Base-by-base conservation (phyloP, 2,329 filamentous ascomycete species). In the Hymenoscyphus linearis region DNA sequence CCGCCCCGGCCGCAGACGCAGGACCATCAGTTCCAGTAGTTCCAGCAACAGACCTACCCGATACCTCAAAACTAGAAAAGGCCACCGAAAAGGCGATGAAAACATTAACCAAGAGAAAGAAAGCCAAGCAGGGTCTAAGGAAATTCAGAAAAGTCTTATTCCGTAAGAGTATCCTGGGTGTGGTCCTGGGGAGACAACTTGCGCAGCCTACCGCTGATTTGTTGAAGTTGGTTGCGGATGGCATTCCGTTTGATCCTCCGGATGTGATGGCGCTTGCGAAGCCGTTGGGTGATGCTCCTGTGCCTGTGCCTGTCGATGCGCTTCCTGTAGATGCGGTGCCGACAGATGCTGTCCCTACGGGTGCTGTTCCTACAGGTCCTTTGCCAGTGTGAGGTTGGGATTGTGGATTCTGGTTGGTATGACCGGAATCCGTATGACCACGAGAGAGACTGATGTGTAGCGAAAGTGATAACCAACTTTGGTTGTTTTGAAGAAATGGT, bases 111-210 rank as follows among this genome's bases (percentile, higher is more conserved):
- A 22, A 47, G 16, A 34, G 34, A 37, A 47, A 59, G 60, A 58
- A 50, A 44, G 10, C 44, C 37, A 9, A 37, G 59, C 47, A 59
- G 16, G 54, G 26, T 4, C 26, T 61, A 36, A 63, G 67, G 16
- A 63, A 60, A 35, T 58, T 55, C 37, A 58, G 68, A 36, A 52
- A 57, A 5, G 13, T 64, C 26, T 10, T 68, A 3, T 54, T 71
- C 26, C 62, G 60, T 31, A 69, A 62, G 34, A 55, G 60, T 14
- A 57, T 71, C 10, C 62, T 71, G n/a, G 40, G 52, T 3, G 16
- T 71, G 1, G 50, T 70, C 7, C 25, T 71, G 9, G 70, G 70
- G 7, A 65, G 70, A 54, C 62, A 69, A 25, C 62, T 71, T 35
- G 64, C 69, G 22, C 63, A 56, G 26, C 66, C 69, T 22, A 67